Base-by-base conservation (phyloP, 2,329 filamentous ascomycete genomes). In the Westerdykella sp. region DNA sequence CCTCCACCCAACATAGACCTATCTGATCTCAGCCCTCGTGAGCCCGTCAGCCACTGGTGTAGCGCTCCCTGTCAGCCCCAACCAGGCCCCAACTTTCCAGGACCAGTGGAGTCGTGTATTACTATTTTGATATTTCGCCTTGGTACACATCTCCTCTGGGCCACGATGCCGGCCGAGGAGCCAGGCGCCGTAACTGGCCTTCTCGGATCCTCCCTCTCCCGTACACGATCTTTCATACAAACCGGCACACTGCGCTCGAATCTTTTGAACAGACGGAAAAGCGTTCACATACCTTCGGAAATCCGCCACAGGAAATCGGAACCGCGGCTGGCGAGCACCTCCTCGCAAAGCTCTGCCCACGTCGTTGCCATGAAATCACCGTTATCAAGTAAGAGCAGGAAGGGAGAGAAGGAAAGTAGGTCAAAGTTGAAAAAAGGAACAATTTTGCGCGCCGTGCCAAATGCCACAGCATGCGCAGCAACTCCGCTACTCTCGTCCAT, bases 371-470 rank as follows among this genome's bases (percentile, higher is more conserved):
- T 35, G 32, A 35, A 35, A 35, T 15, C 32, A 15, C 32, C 32
- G 9, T 35, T 35, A 13, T 35, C 32, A 15, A 18, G 10, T 12
- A 35, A 15, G 32, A 35, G 32, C 10, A 35, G 7, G 32, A 14
- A 35, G 10, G 16, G 32, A 13, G 32, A 18, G 32, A 35, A 35
- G 16, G 32, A 35, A 35, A 9, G 10, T 9, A 35, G n/a, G 16
- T 61, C 49, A 43, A 40, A 42, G 28, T 37, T 48, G 15, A 60
- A 56, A 30, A 56, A 51, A 39, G 57, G 55, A 25, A 66, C 62
- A 23, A 57, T 66, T 31, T 47, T 69, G 39, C 63, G 56, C 35
- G 62, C 64, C 32, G 66, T 69, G 35, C 66, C 66, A 42, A 51
- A 54, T 25, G 47, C 47, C 34, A 48, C 54, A 39, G 43, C 46